phyloP scores from a whole-genome alignment of 176 grass and related monocot genomes.

The Rhynchospora pubera region DNA sequence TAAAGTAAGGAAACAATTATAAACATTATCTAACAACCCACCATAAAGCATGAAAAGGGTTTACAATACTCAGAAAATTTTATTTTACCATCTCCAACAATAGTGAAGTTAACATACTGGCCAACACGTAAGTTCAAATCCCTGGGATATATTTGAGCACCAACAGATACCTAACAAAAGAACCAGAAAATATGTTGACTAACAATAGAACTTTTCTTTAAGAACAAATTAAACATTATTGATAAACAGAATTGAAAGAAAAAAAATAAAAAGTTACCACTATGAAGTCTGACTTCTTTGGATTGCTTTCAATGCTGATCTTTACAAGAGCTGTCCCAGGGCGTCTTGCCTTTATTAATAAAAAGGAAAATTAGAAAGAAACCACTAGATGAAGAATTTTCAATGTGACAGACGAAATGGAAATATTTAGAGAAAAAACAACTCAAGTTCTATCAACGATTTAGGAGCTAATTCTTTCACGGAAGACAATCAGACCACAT shows the following conservation, averaged over 20 bases:
- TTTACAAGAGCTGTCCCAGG: constrained; percentile 77
- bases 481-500: constrained; percentile 4
- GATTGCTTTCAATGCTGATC: constrained; percentile 47
- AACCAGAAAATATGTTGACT: not conserved
- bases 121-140: constrained; percentile 58
- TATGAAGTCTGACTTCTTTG: constrained; percentile 68
- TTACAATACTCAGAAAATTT: constrained; percentile 4
- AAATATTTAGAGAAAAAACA: not conserved
- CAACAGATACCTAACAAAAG: constrained; percentile 68
- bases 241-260: not conserved
- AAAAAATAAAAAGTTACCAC: constrained; percentile 48
- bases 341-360: constrained; percentile 52
- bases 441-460: not conserved
- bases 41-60: not conserved
- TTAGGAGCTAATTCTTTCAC: not conserved
- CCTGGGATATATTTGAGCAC: constrained; percentile 50
- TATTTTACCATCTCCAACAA: constrained; percentile 54
- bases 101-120: constrained; percentile 58
- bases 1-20: constrained; percentile 12
- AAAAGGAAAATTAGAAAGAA: not conserved
- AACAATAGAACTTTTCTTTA: constrained; percentile 5
- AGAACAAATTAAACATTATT: not conserved
- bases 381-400: constrained; percentile 15
- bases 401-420: not conserved
- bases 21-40: not conserved